These are phyloP conservation scores for Aspergillus homomorphus DNA, from an alignment of 495 filamentous ascomycete genomes.

Conservation along the genomic window DNA sequence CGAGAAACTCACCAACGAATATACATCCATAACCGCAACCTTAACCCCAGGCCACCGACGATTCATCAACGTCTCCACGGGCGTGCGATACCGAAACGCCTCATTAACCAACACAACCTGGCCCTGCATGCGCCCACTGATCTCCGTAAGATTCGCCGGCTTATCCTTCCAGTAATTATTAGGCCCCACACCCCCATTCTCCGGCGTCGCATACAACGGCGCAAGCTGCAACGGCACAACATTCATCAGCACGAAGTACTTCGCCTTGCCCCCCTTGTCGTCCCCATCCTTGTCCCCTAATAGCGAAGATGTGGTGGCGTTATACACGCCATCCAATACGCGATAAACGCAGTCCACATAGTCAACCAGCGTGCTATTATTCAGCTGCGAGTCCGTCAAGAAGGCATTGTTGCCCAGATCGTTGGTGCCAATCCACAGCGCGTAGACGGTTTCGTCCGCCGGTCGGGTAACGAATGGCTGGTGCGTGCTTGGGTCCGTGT, in stretches of 20 bases:
- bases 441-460: constrained; percentile 60
- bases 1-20: constrained; percentile 46
- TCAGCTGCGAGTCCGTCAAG: constrained; percentile 57
- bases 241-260: constrained; percentile 66
- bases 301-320: too few relatives aligned
- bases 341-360: constrained; percentile 64
- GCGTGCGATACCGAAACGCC: constrained; percentile 58
- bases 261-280: constrained; percentile 55
- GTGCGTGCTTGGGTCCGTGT: constrained; percentile 29
- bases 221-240: constrained; percentile 58
- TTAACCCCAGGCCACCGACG: constrained; percentile 57
- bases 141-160: constrained; percentile 53
- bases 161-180: constrained; percentile 61
- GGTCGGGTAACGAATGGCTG: constrained; percentile 50
- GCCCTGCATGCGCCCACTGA: constrained; percentile 58
- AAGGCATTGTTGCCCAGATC: constrained; percentile 65
- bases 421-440: constrained; percentile 78
- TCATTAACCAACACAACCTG: constrained; percentile 58
- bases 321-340: constrained; percentile 57
- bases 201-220: constrained; percentile 55
- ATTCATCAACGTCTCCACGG: constrained; percentile 50
- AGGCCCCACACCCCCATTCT: constrained; percentile 47
- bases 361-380: constrained; percentile 55
- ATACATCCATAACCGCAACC: constrained; percentile 62
- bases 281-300: background rate